Base-by-base conservation (phyloP, 805 yeast genomes). In the Monosporozyma unispora region DNA sequence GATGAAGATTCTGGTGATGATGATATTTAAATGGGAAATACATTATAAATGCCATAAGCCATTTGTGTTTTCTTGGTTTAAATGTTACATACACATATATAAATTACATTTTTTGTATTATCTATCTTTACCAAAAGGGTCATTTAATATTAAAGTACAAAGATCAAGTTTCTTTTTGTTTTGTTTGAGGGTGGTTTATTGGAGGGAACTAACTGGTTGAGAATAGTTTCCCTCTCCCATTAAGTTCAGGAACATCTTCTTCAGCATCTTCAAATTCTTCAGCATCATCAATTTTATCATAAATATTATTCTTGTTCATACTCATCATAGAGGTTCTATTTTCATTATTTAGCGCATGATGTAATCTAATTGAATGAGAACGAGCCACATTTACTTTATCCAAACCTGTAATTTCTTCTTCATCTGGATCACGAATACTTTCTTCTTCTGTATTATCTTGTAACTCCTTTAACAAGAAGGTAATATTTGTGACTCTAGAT, bases 1-100 rank as follows among this genome's bases (percentile, higher is more conserved):
- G 77, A 74, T 55, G 75, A 71, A 12, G 73, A 70, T 44, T 70
- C 70, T 35, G 73, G 71, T n/a, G 73, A 70, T 48, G 52, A 49
- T 44, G 42, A 39, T 12, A 14, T 39, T 21, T 39, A 21, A 39
- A n/a, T n/a, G n/a, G n/a, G n/a, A n/a, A n/a, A n/a, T n/a, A n/a
- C n/a, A n/a, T n/a, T n/a, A n/a, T n/a, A n/a, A n/a, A n/a, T n/a
- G n/a, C n/a, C n/a, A n/a, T n/a, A n/a, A n/a, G n/a, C n/a, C n/a
- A n/a, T n/a, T n/a, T n/a, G n/a, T n/a, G n/a, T n/a, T n/a, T n/a
- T n/a, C n/a, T n/a, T n/a, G n/a, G n/a, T 31, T 31, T 37, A 5
- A 37, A 18, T 12, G 23, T 18, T 16, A 37, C 40, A 37, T 37
- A 37, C 23, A 37, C 40, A 23, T 39, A 39, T 39, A 39, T 39